phyloP scores from a whole-genome alignment of 306 rosid genomes.

The Medicago ruthenica region DNA sequence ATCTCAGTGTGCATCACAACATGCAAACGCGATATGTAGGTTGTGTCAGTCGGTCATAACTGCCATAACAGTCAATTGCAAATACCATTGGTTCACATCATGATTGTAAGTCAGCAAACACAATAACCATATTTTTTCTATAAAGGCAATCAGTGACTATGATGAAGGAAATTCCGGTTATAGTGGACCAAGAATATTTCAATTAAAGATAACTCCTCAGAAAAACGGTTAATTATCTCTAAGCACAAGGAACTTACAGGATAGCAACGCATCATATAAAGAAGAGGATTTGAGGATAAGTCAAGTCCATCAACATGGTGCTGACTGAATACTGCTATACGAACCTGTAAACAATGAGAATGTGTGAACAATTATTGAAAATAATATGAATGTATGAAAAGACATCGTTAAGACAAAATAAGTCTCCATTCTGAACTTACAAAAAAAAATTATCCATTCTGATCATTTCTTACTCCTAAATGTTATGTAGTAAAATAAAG shows the following conservation, averaged over 20 bases:
- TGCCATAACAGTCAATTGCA: conserved; percentile 9
- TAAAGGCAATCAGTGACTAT: conserved; percentile 17
- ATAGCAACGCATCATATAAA: conserved; percentile 98
- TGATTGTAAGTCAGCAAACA: conserved; percentile 12
- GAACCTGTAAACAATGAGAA: conserved; percentile 66
- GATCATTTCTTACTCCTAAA: neutral
- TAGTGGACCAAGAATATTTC: conserved; percentile 21
- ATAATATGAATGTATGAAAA: conserved; percentile 44
- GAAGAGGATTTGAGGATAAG: conserved; percentile 90
- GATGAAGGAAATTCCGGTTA: conserved; percentile 18
- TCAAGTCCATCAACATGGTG: conserved; percentile 99
- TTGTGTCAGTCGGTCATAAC: neutral
- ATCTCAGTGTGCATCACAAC: conserved; percentile 8
- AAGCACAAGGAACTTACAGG: conserved; percentile 74
- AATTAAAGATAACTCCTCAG: conserved; percentile 14
- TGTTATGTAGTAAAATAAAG: neutral
- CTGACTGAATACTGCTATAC: conserved; percentile 98
- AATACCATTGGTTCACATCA: conserved; percentile 22
- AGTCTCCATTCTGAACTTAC: neutral
- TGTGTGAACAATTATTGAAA: conserved; percentile 26
- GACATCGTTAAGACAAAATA: neutral
- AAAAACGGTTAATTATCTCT: conserved; percentile 13
- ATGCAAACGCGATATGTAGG: neutral
- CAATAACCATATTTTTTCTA: conserved; percentile 26
- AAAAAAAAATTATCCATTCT: neutral